Conservation (phyloP, 1,139 yeast genomes). For the Taiozyma onychis region DNA sequence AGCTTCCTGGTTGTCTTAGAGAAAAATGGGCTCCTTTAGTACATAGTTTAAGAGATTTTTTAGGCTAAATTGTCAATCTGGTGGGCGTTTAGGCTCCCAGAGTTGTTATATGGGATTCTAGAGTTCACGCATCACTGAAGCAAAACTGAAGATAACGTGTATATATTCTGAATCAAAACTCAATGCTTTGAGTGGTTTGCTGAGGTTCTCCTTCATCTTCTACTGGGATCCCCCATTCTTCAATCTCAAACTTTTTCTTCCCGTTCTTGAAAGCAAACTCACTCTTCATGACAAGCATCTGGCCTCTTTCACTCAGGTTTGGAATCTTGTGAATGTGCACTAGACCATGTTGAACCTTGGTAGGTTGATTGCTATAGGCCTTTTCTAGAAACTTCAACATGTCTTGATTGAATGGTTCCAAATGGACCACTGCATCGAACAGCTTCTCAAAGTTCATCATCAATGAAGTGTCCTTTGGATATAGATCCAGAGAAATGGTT, state of each 20-base stretch:
- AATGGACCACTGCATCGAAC: conserved; percentile 64
- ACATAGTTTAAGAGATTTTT: not conserved
- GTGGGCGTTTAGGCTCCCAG: not conserved
- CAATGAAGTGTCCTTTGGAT: conserved; percentile 48
- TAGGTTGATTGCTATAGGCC: conserved; percentile 64
- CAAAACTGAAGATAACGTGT: not conserved
- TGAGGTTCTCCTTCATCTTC: conserved; percentile 41
- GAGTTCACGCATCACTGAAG: not conserved
- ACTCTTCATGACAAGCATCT: conserved; percentile 68
- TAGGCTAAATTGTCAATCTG: no score
- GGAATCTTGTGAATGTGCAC: conserved; percentile 74
- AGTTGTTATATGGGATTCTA: not conserved
- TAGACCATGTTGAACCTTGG: conserved; percentile 82
- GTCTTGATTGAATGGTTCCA: conserved; percentile 82
- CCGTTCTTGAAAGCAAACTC: conserved; percentile 89
- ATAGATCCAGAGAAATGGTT: conserved; percentile 64
- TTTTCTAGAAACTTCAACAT: conserved; percentile 60
- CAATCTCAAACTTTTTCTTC: conserved; percentile 74
- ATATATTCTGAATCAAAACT: conserved; percentile 11
- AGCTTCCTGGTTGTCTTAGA: not conserved
- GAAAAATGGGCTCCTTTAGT: not conserved
- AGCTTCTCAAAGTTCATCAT: conserved; percentile 52
- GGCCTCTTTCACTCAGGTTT: conserved; percentile 57
- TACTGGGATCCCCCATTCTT: conserved; percentile 93
- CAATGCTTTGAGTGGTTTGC: conserved; percentile 22